These are phyloP conservation scores for Apocynum venetum DNA, from an alignment of 257 asterid species.

Conservation along the genomic window DNA sequence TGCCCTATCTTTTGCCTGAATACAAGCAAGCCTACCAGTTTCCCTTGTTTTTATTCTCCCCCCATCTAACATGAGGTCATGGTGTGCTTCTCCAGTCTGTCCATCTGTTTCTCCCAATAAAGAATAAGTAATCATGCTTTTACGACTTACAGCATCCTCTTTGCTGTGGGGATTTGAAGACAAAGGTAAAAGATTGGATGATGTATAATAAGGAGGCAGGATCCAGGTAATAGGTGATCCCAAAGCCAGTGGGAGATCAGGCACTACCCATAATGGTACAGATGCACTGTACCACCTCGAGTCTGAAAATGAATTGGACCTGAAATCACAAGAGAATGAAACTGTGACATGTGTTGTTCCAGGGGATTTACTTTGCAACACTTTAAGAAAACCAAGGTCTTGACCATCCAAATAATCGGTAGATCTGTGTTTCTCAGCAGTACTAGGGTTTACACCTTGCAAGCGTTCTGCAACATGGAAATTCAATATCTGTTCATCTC, in stretches of 20 bases:
- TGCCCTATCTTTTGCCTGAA: conserved; percentile 68
- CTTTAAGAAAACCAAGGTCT: conserved; percentile 52
- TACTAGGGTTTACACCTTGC: conserved; percentile 21
- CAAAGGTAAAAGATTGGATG: conserved; percentile 68
- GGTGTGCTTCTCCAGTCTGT: conserved; percentile 37
- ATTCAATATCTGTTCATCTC: conserved; percentile 51
- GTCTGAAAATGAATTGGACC: conserved; percentile 36
- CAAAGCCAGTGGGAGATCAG: conserved; percentile 80
- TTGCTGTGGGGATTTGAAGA: conserved; percentile 38
- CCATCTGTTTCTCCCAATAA: conserved; percentile 43
- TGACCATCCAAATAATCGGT: conserved; percentile 33
- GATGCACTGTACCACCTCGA: conserved; percentile 58
- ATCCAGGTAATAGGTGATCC: conserved; percentile 80
- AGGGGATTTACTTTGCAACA: conserved; percentile 65
- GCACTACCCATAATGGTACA: conserved; percentile 55
- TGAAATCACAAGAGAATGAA: conserved; percentile 70
- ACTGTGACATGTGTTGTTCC: conserved; percentile 64
- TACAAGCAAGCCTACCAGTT: conserved; percentile 63
- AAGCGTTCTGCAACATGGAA: conserved; percentile 30
- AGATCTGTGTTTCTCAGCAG: conserved; percentile 25
- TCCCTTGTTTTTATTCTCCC: conserved; percentile 59
- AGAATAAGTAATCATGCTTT: conserved; percentile 60
- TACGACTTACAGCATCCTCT: conserved; percentile 45
- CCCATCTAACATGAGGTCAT: conserved; percentile 56
- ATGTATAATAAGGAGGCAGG: conserved; percentile 73